A percentile compares a stretch with the other conserved stretches of the same genome.
Evolutionary conservation across 176 grass and related monocot species (phyloP).

Genomic region (Eleusine coracana): DNA sequence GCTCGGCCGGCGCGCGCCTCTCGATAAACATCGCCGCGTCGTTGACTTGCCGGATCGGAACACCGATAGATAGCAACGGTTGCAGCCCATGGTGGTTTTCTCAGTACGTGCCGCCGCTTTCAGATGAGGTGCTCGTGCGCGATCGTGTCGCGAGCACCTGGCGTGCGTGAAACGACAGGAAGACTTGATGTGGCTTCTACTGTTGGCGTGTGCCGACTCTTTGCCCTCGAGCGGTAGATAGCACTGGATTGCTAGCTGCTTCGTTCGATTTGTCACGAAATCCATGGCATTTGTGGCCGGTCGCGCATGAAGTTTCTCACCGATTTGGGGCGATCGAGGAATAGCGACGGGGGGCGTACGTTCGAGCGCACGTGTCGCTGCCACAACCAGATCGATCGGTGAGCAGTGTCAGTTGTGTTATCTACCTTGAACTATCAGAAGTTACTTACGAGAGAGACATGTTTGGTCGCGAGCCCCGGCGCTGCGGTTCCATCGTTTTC

Average conservation of each 20-base stretch:
- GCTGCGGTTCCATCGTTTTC: neutral
- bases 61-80: neutral
- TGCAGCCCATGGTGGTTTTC: neutral
- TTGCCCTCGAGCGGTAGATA: too few relatives aligned
- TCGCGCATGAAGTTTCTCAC: neutral
- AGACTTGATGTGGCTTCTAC: neutral
- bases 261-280: constrained; percentile 24
- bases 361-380: neutral
- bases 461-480: neutral
- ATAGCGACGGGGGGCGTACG: neutral
- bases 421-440: neutral
- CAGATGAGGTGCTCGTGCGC: neutral
- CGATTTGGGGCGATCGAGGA: constrained; percentile 6
- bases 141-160: neutral
- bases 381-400: neutral
- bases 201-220: neutral
- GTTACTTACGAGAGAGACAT: neutral
- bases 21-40: neutral
- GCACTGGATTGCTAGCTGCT: neutral
- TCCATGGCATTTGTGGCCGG: neutral
- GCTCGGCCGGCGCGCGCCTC: neutral
- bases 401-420: neutral
- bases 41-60: neutral
- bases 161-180: neutral
- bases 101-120: neutral